These are phyloP conservation scores for Trichoderma semiorbis DNA, from an alignment of 2,329 filamentous ascomycete genomes.

Conservation along the genomic window DNA sequence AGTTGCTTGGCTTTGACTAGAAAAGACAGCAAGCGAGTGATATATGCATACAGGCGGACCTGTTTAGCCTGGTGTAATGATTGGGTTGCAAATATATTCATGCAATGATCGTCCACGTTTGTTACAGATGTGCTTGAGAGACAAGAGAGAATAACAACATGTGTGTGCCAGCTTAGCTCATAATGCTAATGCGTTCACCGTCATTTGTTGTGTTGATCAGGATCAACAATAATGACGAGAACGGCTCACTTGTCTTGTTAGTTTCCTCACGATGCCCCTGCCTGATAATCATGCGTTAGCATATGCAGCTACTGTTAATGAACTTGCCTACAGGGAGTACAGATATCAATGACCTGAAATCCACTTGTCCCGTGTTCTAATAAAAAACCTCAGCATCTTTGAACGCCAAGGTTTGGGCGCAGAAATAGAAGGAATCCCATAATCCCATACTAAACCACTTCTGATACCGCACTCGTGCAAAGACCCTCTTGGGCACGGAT, in stretches of 20 bases:
- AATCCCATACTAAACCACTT: neutral
- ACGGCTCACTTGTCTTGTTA: neutral
- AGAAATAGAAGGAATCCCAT: neutral
- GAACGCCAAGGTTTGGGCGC: neutral
- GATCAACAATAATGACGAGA: constrained; percentile 1
- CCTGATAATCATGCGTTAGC: neutral
- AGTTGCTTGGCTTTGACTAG: neutral
- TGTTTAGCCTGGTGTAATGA: neutral
- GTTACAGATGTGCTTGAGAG: neutral
- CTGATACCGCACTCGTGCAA: neutral
- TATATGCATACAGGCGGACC: neutral
- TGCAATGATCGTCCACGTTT: neutral
- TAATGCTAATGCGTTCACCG: neutral
- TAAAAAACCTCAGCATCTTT: neutral
- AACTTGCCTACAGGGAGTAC: neutral
- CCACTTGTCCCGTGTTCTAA: neutral
- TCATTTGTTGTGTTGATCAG: neutral
- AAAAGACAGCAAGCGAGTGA: neutral
- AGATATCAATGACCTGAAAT: neutral
- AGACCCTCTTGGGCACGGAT: neutral
- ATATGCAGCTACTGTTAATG: neutral
- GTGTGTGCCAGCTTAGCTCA: neutral
- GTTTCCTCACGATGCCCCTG: neutral
- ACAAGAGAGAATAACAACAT: neutral
- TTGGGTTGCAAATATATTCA: neutral